A percentile compares a stretch with the other conserved stretches of the same genome.
Conservation (phyloP, 768 basidiomycete species). For the Termitomyces sp. region DNA sequence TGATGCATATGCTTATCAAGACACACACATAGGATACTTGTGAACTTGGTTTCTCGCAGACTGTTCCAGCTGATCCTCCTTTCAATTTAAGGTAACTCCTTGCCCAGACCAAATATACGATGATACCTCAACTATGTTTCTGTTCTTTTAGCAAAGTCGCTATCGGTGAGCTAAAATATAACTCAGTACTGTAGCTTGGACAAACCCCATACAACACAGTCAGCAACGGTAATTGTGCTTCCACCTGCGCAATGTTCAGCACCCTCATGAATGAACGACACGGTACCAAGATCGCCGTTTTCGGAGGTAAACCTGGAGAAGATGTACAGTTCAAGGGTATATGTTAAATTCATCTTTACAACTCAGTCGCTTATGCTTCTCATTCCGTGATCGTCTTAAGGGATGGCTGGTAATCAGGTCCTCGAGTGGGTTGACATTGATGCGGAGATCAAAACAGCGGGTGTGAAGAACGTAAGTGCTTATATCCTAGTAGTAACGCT, state of each 20-base stretch:
- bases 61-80: constrained; percentile 40
- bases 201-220: constrained; percentile 19
- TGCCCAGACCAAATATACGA: neutral
- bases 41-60: constrained; percentile 29
- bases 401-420: constrained; percentile 61
- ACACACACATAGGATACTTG: constrained; percentile 33
- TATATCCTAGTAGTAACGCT: neutral
- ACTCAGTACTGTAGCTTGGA: neutral
- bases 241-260: constrained; percentile 60
- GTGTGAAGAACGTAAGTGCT: constrained; percentile 39
- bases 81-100: constrained; percentile 34
- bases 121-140: neutral
- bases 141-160: constrained; percentile 32
- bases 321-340: constrained; percentile 46
- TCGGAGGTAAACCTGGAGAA: constrained; percentile 52
- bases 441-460: constrained; percentile 55
- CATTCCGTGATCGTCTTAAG: too few species aligned
- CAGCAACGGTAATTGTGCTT: constrained; percentile 46
- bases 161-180: constrained; percentile 28
- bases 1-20: neutral
- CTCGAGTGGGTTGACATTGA: constrained; percentile 58
- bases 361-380: too few species aligned
- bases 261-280: constrained; percentile 57
- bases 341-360: neutral
- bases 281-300: constrained; percentile 46